A percentile compares a stretch with the other conserved stretches of the same genome.
These are phyloP conservation scores for Xylaria multiplex DNA, from an alignment of 2,329 filamentous ascomycete genomes.

Conservation along the genomic window DNA sequence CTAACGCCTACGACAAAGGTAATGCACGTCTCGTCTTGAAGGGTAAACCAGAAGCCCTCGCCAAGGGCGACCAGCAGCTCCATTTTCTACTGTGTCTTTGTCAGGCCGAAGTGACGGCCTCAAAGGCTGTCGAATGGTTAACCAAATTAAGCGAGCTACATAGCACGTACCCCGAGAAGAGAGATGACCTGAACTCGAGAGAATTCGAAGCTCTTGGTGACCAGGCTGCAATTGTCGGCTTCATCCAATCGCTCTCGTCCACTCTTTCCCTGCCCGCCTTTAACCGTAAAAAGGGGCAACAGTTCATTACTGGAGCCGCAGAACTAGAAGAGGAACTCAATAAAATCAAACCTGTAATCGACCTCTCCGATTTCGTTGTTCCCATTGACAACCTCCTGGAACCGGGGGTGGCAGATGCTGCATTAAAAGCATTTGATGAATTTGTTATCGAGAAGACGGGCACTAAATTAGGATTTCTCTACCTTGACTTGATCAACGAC, in stretches of 20 bases:
- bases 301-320: conserved; percentile 50
- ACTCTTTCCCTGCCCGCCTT: conserved; percentile 51
- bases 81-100: conserved; percentile 59
- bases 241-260: conserved; percentile 53
- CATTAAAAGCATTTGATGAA: conserved; percentile 51
- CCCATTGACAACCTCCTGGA: conserved; percentile 57
- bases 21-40: conserved; percentile 55
- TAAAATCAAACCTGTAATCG: conserved; percentile 52
- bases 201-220: conserved; percentile 52
- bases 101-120: conserved; percentile 50
- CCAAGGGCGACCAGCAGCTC: conserved; percentile 52
- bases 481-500: conserved; percentile 55
- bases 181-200: conserved; percentile 48
- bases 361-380: conserved; percentile 53
- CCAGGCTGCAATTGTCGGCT: conserved; percentile 52
- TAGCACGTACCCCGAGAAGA: conserved; percentile 47
- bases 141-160: conserved; percentile 54
- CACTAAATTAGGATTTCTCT: conserved; percentile 55
- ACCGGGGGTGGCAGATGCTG: conserved; percentile 51
- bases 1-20: conserved; percentile 51
- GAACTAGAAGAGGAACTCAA: conserved; percentile 53
- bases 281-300: conserved; percentile 53
- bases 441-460: conserved; percentile 54
- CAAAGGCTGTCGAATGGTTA: conserved; percentile 54
- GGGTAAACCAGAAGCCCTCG: conserved; percentile 53